Evolutionary conservation across 2,329 filamentous ascomycete genomes (phyloP).

Genomic region (Cercospora nicotianae): DNA sequence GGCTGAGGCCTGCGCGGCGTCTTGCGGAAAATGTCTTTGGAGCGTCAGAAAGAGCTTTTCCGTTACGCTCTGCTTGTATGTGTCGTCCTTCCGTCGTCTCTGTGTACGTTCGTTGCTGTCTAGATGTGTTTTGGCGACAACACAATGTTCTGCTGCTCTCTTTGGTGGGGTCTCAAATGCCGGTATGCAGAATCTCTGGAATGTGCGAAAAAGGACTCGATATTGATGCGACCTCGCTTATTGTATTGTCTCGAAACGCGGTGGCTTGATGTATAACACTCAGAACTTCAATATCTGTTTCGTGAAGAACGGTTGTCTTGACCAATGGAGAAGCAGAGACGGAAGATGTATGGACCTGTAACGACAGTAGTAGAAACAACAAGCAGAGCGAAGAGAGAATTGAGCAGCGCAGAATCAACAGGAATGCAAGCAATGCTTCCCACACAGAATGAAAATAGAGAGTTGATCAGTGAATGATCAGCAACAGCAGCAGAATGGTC

Average conservation of each 20-base stretch:
- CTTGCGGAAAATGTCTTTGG: not conserved
- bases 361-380: not conserved
- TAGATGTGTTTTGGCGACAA: not conserved
- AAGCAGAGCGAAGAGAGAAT: not conserved
- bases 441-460: not conserved
- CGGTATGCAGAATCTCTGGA: not conserved
- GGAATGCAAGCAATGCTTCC: not conserved
- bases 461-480: not conserved
- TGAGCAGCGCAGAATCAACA: not conserved
- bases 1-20: not conserved
- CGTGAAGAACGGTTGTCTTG: not conserved
- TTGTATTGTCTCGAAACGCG: not conserved
- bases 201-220: not conserved
- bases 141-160: not conserved
- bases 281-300: not conserved
- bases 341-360: not conserved
- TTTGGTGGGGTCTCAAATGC: not conserved
- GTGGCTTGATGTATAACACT: not conserved
- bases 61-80: not conserved
- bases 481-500: not conserved
- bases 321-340: not conserved
- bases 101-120: not conserved
- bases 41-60: too few relatives aligned
- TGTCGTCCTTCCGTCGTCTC: not conserved
- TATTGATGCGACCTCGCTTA: not conserved